These are phyloP conservation scores for Termitomyces sp. DNA, from an alignment of 768 basidiomycete species.

Conservation along the genomic window DNA sequence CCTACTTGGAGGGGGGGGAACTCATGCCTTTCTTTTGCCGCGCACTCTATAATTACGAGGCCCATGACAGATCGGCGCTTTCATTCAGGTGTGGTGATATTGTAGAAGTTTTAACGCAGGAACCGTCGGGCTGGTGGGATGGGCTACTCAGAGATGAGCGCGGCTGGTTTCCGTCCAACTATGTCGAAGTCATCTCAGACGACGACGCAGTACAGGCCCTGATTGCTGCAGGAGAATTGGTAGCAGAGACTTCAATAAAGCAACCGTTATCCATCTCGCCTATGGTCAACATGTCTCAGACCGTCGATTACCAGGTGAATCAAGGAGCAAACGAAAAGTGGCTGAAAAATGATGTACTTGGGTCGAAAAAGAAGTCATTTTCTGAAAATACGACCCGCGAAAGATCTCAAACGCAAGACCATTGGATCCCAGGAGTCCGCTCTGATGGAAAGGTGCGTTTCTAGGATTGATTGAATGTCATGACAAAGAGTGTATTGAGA, in stretches of 20 bases:
- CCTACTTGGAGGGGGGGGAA: slow-evolving; percentile 50
- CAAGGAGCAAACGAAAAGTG: slow-evolving; percentile 46
- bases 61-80: slow-evolving; percentile 81
- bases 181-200: slow-evolving; percentile 73
- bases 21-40: slow-evolving; percentile 79
- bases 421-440: slow-evolving; percentile 87
- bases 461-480: not conserved
- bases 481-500: not conserved
- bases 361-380: slow-evolving; percentile 25
- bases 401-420: slow-evolving; percentile 55
- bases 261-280: slow-evolving; percentile 23
- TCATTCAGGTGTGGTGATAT: slow-evolving; percentile 84
- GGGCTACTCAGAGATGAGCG: slow-evolving; percentile 84
- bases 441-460: slow-evolving; percentile 71
- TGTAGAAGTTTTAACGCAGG: slow-evolving; percentile 87
- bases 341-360: slow-evolving; percentile 41
- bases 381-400: slow-evolving; percentile 23
- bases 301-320: slow-evolving; percentile 33
- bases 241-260: slow-evolving; percentile 21
- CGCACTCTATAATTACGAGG: slow-evolving; percentile 87
- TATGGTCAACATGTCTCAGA: slow-evolving; percentile 43
- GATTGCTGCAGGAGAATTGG: slow-evolving; percentile 41
- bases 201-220: slow-evolving; percentile 72
- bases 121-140: slow-evolving; percentile 98
- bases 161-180: slow-evolving; percentile 98